Evolutionary conservation across 208 protist species (phyloP).

Genomic region (Wallacemonas rigidus): DNA sequence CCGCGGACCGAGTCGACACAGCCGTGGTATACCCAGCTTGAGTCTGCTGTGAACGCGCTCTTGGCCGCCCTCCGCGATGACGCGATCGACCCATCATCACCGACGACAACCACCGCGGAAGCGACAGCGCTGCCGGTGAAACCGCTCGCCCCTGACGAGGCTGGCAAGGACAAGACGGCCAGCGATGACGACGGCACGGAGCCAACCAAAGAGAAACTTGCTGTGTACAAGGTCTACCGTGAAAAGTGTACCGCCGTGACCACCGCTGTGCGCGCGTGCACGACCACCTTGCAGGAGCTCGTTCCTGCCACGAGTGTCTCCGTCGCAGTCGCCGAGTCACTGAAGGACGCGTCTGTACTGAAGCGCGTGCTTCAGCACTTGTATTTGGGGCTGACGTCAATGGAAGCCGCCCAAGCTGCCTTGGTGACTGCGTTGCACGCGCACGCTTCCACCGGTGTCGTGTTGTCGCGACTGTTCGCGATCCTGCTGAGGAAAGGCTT

Average conservation of each 20-base stretch:
- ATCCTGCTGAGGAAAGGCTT: slow-evolving; percentile 95
- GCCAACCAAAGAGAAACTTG: background rate
- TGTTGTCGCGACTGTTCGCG: slow-evolving; percentile 89
- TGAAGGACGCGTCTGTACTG: slow-evolving; percentile 1
- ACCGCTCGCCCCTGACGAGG: background rate
- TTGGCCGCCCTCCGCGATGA: slow-evolving; percentile 23
- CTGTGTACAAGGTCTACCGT: slow-evolving; percentile 34
- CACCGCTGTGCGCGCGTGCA: slow-evolving; percentile 17
- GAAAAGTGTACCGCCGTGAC: slow-evolving; percentile 18
- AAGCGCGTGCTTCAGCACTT: slow-evolving; percentile 21
- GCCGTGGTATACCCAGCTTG: slow-evolving; percentile 27
- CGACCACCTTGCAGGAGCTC: slow-evolving; percentile 25
- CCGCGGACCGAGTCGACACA: slow-evolving; percentile 30
- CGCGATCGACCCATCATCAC: slow-evolving; percentile 7
- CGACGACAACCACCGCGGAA: background rate
- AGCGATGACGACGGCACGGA: slow-evolving; percentile 9
- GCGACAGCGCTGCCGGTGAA: background rate
- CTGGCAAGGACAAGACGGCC: slow-evolving; percentile 4
- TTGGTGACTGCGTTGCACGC: slow-evolving; percentile 37
- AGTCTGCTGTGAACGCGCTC: slow-evolving; percentile 23
- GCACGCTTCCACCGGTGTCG: slow-evolving; percentile 71
- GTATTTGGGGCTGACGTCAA: background rate
- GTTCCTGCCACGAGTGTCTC: slow-evolving; percentile 11
- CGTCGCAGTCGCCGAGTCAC: background rate
- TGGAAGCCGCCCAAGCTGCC: slow-evolving; percentile 28